Percentiles rank a stretch among this genome's conserved stretches.
phyloP scores from a whole-genome alignment of 129 eudicot genomes.

The Flaveria bidentis region DNA sequence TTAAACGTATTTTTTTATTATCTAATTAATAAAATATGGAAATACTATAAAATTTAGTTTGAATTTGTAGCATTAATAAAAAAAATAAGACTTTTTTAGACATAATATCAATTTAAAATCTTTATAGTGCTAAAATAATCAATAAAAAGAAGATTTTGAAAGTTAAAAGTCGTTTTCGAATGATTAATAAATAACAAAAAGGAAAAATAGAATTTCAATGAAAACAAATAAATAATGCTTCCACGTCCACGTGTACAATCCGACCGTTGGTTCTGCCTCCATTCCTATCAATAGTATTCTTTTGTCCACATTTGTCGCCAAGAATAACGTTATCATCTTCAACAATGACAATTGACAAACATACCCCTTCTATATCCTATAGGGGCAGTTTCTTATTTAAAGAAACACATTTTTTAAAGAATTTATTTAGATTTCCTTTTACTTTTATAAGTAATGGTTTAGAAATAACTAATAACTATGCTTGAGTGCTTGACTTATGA shows the following conservation, averaged over 20 bases:
- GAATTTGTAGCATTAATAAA: too few species aligned
- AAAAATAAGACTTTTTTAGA: too few species aligned
- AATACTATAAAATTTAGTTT: too few species aligned
- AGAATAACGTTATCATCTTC: not conserved
- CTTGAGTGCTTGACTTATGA: too few species aligned
- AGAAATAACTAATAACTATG: too few species aligned
- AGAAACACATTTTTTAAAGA: not conserved
- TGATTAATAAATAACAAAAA: not conserved
- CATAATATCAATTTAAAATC: too few species aligned
- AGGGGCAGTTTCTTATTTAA: not conserved
- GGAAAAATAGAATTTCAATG: not conserved
- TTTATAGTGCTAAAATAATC: too few species aligned
- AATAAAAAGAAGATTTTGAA: too few species aligned
- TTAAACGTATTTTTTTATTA: too few species aligned
- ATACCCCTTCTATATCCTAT: not conserved
- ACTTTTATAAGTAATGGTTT: too few species aligned
- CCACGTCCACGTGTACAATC: conserved; percentile 7
- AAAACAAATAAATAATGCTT: not conserved
- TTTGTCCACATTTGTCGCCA: not conserved
- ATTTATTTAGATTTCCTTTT: too few species aligned
- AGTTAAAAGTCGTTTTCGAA: conserved; percentile 2
- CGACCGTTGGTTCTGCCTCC: conserved; percentile 24
- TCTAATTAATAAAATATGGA: too few species aligned
- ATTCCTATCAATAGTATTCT: not conserved
- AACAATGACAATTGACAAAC: conserved; percentile 6